Evolutionary conservation across 2,329 filamentous ascomycete species (phyloP), one percentile per base, ranked within the genome.

Genomic region (Scytalidium lignicola): DNA sequence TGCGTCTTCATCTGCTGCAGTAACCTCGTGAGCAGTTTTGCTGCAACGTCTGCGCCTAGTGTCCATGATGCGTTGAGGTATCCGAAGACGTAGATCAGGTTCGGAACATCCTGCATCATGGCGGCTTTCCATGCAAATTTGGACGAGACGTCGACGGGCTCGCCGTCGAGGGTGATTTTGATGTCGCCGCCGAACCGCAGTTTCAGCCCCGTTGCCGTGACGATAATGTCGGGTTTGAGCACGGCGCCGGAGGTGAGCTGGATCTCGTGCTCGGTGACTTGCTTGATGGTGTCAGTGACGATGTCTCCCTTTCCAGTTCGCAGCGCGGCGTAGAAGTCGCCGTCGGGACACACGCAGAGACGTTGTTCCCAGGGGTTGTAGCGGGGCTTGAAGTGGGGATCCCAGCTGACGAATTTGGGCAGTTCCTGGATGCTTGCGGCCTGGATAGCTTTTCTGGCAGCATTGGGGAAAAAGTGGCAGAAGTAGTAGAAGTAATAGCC

Each of bases 301-400:
- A 79, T 62, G 15, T 68, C 62, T 3, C 67, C 66, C 49, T 75
- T 74, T 2, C 67, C 64, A 3, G 58, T 60, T 47, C 69, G 69
- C 5, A 79, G 54, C 1, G 73, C 68, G 41, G 70, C 60, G 65
- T 74, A 79, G 56, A 80, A 81, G 55, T 80, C 76, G n/a, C 72
- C 76, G 41, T 74, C 69, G 0, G 73, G 74, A 12, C 66, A 82
- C 54, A 88, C 70, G 59, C 88, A 91, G 12, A 92, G 70, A 0
- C 88, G 79, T 63, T 92, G 88, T 47, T 88, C 76, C 73, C 86
- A 83, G 0, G 82, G 82, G 26, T 77, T 73, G 58, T 87, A 86
- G 2, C 63, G 64, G 0, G 83, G 83, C 9, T 75, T 76, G 64
- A 86, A 86, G 62, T 87, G 79, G 1, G 77, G 72, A 46, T 83